phyloP scores from a whole-genome alignment of 2,329 filamentous ascomycete genomes.

The Akanthomyces uredinophilus region DNA sequence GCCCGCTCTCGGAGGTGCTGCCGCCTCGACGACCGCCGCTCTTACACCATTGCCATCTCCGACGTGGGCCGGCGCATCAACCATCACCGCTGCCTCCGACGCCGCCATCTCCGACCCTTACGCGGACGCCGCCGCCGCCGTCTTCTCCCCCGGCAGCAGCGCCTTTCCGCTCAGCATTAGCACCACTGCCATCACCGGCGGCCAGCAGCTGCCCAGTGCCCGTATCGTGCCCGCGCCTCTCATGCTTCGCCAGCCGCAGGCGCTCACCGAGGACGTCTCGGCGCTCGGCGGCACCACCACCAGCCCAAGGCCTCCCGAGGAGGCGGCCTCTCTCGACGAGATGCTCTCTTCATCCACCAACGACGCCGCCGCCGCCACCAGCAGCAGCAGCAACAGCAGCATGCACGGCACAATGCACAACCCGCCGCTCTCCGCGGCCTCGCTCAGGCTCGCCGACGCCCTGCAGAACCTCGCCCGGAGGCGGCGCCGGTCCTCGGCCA shows the following conservation, averaged over 20 bases:
- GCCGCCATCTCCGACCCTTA: slow-evolving; percentile 9
- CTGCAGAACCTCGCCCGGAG: slow-evolving; percentile 48
- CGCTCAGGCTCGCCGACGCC: slow-evolving; percentile 60
- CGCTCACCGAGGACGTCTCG: slow-evolving; percentile 17
- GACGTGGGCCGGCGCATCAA: slow-evolving; percentile 4
- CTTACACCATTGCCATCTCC: slow-evolving; percentile 9
- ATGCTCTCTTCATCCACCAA: slow-evolving; percentile 46
- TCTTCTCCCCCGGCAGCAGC: not conserved
- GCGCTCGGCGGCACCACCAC: slow-evolving; percentile 64
- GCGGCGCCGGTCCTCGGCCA: slow-evolving; percentile 23
- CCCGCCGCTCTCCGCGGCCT: slow-evolving; percentile 42
- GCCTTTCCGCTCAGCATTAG: slow-evolving; percentile 46
- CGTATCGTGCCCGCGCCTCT: slow-evolving; percentile 1
- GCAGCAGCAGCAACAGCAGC: slow-evolving; percentile 21
- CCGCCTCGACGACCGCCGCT: not conserved
- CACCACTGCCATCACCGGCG: slow-evolving; percentile 57
- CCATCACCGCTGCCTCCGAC: slow-evolving; percentile 8
- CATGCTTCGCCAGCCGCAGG: slow-evolving; percentile 6
- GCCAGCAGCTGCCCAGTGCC: not conserved
- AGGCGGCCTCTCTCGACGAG: slow-evolving; percentile 52
- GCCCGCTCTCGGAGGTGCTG: slow-evolving; percentile 23
- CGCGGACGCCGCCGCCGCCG: not conserved
- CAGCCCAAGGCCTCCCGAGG: slow-evolving; percentile 37
- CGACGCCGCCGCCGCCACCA: slow-evolving; percentile 22
- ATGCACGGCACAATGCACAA: slow-evolving; percentile 26